phyloP scores from a whole-genome alignment of 768 basidiomycete genomes.

The Gautieria morchelliformis region DNA sequence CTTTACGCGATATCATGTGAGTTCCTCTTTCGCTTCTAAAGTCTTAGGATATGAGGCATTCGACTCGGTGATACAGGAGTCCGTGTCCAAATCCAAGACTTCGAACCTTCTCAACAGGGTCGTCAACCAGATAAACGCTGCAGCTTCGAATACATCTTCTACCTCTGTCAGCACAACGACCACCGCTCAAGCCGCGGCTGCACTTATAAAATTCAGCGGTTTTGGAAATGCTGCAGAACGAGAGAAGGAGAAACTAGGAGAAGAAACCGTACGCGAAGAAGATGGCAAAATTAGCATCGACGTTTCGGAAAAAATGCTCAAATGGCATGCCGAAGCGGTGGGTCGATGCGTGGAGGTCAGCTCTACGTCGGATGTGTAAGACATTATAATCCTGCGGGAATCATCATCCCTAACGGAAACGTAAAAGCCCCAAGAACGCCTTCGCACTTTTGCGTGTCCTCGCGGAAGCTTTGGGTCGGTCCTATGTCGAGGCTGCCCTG shows the following conservation, averaged over 20 bases:
- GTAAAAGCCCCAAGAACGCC: conserved; percentile 75
- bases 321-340: conserved; percentile 96
- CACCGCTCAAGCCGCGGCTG: conserved; percentile 76
- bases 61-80: conserved; percentile 30
- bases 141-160: conserved; percentile 55
- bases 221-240: conserved; percentile 32
- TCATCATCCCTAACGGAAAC: conserved; percentile 3
- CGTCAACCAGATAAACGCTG: conserved; percentile 78
- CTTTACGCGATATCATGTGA: conserved; percentile 87
- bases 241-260: conserved; percentile 31
- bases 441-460: conserved; percentile 75
- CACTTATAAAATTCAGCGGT: conserved; percentile 85
- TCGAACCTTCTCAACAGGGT: conserved; percentile 80
- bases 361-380: conserved; percentile 74
- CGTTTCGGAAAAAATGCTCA: conserved; percentile 82
- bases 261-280: conserved; percentile 67
- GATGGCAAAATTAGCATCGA: conserved; percentile 74
- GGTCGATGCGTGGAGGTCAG: conserved; percentile 91
- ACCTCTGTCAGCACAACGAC: conserved; percentile 48
- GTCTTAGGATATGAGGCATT: conserved; percentile 1
- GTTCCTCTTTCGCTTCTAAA: conserved; percentile 16
- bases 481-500: conserved; percentile 84
- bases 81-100: conserved; percentile 57
- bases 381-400: conserved; percentile 7
- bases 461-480: conserved; percentile 74